Base-by-base conservation (phyloP, 768 basidiomycete genomes). In the Xerocomellus amylosporus region DNA sequence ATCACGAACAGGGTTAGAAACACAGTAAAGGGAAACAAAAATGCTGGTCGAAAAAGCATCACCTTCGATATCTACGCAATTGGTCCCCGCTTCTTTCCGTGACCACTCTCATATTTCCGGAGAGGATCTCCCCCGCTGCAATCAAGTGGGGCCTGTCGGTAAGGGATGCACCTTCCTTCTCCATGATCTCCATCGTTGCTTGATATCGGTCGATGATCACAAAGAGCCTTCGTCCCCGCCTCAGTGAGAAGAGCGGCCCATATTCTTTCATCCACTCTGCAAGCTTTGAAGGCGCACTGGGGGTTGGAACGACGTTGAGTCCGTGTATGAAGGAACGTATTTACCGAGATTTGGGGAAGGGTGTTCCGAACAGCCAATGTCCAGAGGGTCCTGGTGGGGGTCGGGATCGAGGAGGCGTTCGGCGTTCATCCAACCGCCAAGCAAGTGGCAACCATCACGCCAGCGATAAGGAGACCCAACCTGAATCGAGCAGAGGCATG, bases 111-210 rank as follows among this genome's bases (percentile, higher is more conserved):
- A 56, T 15, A 2, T 46, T 46, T 34, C 55, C 55, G 3, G 52
- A 56, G 14, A 56, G 53, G 0, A 33, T 55, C 53, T 55, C 55
- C 19, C 24, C 53, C 2, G 41, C 55, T 7, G 55, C 53, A 22
- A 56, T 56, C n/a, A 10, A 1, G 19, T 41, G 41, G 5, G 55
- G 55, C 14, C 55, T 37, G 8, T 56, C 55, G 5, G 53, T 46
- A 13, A 55, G 8, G 8, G 53, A 56, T 2, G 37, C 53, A 19
- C 55, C 55, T 22, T 56, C 53, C 41, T 56, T 56, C 31, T 56
- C 53, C 55, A 56, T 55, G 30, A 56, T 48, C n/a, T 56, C 55
- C 53, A 56, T 56, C 34, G 53, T 53, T 12, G 46, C 55, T 28
- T 55, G 41, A 8, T 56, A 48, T 20, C 55, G 41, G 8, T 53